phyloP scores from a whole-genome alignment of 371 early-diverging fungal species.

The Capniomyces stellatus region DNA sequence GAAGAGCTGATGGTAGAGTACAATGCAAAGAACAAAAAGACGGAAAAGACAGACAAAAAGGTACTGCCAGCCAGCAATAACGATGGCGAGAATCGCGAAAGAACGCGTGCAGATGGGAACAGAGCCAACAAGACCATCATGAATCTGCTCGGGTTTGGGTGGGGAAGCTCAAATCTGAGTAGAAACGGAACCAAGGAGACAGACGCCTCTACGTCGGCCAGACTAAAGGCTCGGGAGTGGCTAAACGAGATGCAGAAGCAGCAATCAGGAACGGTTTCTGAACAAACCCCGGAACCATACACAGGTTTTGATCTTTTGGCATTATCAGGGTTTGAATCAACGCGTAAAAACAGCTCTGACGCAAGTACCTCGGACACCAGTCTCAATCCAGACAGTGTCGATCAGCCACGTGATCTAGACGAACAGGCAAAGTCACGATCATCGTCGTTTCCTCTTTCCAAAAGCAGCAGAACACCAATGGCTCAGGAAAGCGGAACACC shows the following conservation, averaged over 20 bases:
- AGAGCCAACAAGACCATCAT: slow-evolving; percentile 12
- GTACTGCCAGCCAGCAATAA: background rate
- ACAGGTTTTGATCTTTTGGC: slow-evolving; percentile 3
- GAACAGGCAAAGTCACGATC: too few species aligned
- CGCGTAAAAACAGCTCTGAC: background rate
- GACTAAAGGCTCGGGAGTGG: background rate
- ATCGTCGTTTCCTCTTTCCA: too few species aligned
- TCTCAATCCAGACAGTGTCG: too few species aligned
- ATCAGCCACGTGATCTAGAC: too few species aligned
- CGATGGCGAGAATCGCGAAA: background rate
- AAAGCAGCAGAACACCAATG: too few species aligned
- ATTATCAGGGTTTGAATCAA: slow-evolving; percentile 3
- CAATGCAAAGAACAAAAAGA: slow-evolving; percentile 11
- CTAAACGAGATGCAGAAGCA: slow-evolving; percentile 2
- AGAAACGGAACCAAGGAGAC: background rate
- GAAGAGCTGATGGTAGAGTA: slow-evolving; percentile 53
- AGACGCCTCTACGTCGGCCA: background rate
- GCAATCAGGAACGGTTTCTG: background rate
- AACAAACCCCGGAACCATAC: background rate
- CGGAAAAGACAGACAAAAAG: slow-evolving; percentile 3
- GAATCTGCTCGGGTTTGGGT: slow-evolving; percentile 19
- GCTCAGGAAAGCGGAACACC: too few species aligned
- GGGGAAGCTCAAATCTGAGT: slow-evolving; percentile 4
- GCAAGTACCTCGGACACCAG: background rate
- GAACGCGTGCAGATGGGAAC: background rate